Conservation (phyloP, 371 early-diverging fungal species). For the Massospora cicadina region DNA sequence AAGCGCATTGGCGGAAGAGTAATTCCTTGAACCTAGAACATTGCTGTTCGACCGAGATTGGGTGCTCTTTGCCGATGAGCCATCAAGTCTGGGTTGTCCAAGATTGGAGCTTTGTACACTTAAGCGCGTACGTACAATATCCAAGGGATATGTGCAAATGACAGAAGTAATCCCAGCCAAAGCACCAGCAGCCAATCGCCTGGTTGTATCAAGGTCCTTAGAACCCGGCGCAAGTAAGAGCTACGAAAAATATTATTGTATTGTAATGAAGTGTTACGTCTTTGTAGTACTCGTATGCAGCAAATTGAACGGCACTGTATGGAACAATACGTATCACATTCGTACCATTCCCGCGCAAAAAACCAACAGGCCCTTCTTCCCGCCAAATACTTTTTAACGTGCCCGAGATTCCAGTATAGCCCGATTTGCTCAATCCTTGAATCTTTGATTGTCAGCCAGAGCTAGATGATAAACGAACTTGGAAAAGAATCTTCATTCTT, state of each 20-base stretch:
- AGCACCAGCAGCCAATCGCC: conserved; percentile 60
- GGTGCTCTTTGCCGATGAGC: background rate
- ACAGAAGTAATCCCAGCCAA: conserved; percentile 69
- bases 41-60: background rate
- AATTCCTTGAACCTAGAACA: background rate
- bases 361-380: conserved; percentile 69
- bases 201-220: conserved; percentile 47
- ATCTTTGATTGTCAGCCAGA: conserved; percentile 23
- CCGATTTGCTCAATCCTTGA: conserved; percentile 46
- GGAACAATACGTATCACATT: conserved; percentile 85
- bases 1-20: conserved; percentile 12
- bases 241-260: conserved; percentile 6
- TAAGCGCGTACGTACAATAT: conserved; percentile 71
- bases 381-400: conserved; percentile 67
- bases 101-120: conserved; percentile 48
- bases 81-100: conserved; percentile 5
- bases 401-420: conserved; percentile 46
- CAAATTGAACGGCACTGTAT: conserved; percentile 80
- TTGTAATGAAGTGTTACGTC: conserved; percentile 15
- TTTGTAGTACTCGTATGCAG: conserved; percentile 65
- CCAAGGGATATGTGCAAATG: conserved; percentile 71
- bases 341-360: conserved; percentile 84
- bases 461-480: conserved; percentile 26
- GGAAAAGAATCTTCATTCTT: conserved; percentile 81
- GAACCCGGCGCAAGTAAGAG: conserved; percentile 45